Conservation (phyloP, 495 filamentous ascomycete species). For the Aspergillus sparsus region DNA sequence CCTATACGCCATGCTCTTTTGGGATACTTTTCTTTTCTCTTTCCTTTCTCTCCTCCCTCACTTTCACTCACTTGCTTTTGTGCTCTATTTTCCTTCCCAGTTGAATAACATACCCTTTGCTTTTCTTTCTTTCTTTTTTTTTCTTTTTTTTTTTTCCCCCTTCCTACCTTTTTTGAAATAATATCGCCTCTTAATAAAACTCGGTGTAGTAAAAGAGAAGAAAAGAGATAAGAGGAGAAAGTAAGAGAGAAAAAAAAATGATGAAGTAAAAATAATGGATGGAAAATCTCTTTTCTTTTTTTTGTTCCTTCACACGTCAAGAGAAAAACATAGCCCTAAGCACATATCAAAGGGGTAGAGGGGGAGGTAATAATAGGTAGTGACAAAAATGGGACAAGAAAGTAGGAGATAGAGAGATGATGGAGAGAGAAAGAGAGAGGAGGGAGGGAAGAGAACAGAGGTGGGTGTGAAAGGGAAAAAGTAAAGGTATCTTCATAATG, state of each 20-base stretch:
- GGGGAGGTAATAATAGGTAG: neutral
- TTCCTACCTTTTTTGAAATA: neutral
- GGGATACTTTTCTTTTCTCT: conserved; percentile 16
- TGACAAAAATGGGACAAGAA: conserved; percentile 3
- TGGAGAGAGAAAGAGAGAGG: conserved; percentile 8
- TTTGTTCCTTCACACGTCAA: conserved; percentile 7
- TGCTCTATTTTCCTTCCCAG: neutral
- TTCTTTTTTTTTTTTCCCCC: neutral
- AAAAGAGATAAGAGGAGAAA: neutral
- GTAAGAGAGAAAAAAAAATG: neutral
- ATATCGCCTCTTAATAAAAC: conserved; percentile 7
- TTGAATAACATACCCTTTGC: neutral
- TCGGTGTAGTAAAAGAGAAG: neutral
- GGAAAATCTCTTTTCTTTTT: conserved; percentile 14
- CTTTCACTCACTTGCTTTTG: neutral
- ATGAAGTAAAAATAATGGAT: conserved; percentile 1
- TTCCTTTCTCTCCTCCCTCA: neutral
- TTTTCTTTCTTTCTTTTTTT: neutral
- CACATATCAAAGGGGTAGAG: conserved; percentile 12
- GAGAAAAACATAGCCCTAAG: conserved; percentile 13
- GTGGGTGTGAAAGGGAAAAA: conserved; percentile 21
- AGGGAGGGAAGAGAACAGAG: conserved; percentile 12
- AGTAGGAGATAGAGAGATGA: conserved; percentile 6
- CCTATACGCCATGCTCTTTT: conserved; percentile 39
- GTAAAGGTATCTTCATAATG: conserved; percentile 29